Evolutionary conservation across 2,329 filamentous ascomycete species (phyloP).

Genomic region (Grosmannia penicillata): DNA sequence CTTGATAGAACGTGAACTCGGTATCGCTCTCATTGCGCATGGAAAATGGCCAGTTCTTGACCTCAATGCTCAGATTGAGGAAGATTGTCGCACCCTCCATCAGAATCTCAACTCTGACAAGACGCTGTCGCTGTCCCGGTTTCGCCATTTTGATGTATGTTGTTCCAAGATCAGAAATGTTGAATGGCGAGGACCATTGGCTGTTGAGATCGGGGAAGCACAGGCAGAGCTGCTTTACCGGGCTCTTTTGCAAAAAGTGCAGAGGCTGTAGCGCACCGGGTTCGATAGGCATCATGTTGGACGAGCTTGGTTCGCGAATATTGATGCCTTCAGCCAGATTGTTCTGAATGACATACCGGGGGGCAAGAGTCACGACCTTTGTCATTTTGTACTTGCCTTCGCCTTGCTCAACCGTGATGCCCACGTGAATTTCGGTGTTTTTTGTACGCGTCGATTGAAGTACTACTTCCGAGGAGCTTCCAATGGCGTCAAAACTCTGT

Average conservation of each 20-base stretch:
- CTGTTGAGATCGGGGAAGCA: constrained; percentile 92
- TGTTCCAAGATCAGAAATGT: constrained; percentile 86
- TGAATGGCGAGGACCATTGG: constrained; percentile 95
- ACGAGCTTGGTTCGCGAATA: constrained; percentile 82
- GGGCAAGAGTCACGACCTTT: constrained; percentile 85
- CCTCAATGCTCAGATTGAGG: constrained; percentile 77
- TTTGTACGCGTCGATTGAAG: constrained; percentile 53
- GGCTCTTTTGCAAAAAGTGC: constrained; percentile 73
- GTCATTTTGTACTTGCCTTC: constrained; percentile 97
- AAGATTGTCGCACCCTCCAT: constrained; percentile 92
- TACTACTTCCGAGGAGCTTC: constrained; percentile 78
- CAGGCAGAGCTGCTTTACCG: constrained; percentile 77
- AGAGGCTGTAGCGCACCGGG: constrained; percentile 70
- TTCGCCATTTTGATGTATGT: constrained; percentile 90
- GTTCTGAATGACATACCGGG: constrained; percentile 88
- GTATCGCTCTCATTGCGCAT: constrained; percentile 97
- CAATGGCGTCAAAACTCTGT: constrained; percentile 95
- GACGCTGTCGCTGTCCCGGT: constrained; percentile 72
- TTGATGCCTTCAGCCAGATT: constrained; percentile 79
- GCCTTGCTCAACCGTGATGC: constrained; percentile 76
- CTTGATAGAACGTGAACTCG: constrained; percentile 93
- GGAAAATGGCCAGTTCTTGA: constrained; percentile 93
- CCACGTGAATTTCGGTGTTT: constrained; percentile 74
- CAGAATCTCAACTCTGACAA: constrained; percentile 77
- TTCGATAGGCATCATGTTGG: constrained; percentile 65